Evolutionary conservation across 345 rosid genomes (phyloP).

Genomic region (Populus ilicifolia): DNA sequence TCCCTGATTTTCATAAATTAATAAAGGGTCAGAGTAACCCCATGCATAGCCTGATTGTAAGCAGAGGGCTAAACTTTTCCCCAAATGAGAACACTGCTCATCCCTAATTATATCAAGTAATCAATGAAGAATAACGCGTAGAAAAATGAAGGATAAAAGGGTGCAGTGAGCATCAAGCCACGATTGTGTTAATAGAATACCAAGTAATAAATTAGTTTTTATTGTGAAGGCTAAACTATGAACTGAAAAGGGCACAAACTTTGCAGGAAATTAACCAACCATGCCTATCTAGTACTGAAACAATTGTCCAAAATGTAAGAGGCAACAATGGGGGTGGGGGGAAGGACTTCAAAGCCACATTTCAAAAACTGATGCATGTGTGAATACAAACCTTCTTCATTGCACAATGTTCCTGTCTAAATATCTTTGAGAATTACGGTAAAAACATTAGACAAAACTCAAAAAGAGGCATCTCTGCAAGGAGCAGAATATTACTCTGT

Average conservation of each 20-base stretch:
- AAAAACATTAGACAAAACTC: neutral
- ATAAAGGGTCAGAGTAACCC: neutral
- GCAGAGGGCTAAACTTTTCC: neutral
- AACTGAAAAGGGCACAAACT: neutral
- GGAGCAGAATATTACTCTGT: constrained; percentile 59
- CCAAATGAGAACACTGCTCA: neutral
- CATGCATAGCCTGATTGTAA: neutral
- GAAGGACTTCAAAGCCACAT: neutral
- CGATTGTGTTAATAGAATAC: neutral
- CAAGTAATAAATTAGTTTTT: neutral
- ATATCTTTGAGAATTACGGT: neutral
- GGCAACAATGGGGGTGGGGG: neutral
- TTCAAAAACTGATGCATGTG: neutral
- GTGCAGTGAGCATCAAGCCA: neutral
- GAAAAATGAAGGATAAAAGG: neutral
- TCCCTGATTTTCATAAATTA: neutral
- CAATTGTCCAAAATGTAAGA: neutral
- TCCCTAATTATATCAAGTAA: neutral
- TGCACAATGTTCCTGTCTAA: neutral
- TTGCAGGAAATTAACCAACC: neutral
- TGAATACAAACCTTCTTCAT: neutral
- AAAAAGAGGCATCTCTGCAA: neutral
- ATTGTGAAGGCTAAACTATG: neutral
- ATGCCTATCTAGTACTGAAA: neutral
- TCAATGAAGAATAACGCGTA: neutral